phyloP scores from a whole-genome alignment of 2,329 filamentous ascomycete genomes.

The Pseudogymnoascus destructans region DNA sequence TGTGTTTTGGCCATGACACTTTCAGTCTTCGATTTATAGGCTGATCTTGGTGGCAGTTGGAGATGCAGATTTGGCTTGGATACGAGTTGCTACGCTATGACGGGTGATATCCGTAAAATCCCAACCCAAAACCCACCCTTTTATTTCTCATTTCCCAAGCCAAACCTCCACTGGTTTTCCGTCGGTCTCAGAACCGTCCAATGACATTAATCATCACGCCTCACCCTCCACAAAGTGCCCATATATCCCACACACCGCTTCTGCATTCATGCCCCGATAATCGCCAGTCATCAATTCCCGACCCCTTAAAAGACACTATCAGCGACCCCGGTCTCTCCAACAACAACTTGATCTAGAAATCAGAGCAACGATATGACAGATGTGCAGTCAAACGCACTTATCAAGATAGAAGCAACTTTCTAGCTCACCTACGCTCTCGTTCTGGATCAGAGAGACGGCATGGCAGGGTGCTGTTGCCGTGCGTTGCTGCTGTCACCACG shows the following conservation, averaged over 20 bases:
- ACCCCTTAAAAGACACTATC: no score
- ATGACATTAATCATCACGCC: not conserved
- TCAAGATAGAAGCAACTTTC: no score
- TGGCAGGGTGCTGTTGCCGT: not conserved
- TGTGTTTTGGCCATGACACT: not conserved
- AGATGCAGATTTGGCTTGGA: not conserved
- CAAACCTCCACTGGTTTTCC: not conserved
- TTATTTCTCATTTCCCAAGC: not conserved
- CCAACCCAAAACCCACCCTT: not conserved
- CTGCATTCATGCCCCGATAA: not conserved
- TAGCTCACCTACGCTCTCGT: no score
- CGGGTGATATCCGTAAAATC: not conserved
- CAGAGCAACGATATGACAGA: no score
- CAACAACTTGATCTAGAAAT: no score
- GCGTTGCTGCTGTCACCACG: not conserved
- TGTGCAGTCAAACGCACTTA: no score
- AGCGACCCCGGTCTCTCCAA: no score
- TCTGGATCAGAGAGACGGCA: no score
- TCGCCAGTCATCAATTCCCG: no score
- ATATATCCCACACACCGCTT: not conserved
- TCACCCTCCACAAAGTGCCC: not conserved
- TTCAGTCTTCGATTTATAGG: not conserved
- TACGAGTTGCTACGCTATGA: not conserved
- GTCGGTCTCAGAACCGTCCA: not conserved
- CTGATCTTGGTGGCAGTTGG: not conserved